Conservation (phyloP, 257 asterid species). For the Paulownia fortunei region DNA sequence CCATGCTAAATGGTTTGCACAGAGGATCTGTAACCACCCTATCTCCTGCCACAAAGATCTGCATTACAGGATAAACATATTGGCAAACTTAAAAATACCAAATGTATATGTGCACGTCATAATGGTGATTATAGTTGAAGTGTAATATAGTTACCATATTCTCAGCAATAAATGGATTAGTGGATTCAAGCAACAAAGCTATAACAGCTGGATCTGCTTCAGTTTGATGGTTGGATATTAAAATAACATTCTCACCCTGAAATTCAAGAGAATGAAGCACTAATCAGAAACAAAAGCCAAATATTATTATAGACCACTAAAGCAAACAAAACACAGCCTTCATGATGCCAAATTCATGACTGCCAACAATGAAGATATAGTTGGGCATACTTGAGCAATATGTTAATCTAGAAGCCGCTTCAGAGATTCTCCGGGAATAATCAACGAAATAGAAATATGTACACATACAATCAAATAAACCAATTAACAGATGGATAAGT, state of each 20-base stretch:
- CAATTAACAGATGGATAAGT: constrained; percentile 10
- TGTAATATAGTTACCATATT: constrained; percentile 58
- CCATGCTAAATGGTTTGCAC: constrained; percentile 99
- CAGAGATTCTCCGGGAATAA: background rate
- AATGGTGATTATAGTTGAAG: constrained; percentile 24
- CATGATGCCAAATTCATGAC: constrained; percentile 4
- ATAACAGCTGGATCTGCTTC: constrained; percentile 98
- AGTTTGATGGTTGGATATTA: constrained; percentile 96
- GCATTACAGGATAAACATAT: constrained; percentile 43
- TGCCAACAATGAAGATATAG: background rate
- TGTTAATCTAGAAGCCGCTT: constrained; percentile 1
- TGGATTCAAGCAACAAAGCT: constrained; percentile 81
- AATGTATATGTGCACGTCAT: background rate
- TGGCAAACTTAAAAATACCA: constrained; percentile 25
- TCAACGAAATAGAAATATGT: background rate
- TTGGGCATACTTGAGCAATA: constrained; percentile 13
- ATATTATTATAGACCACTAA: constrained; percentile 22
- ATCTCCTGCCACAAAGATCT: constrained; percentile 96
- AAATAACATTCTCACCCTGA: constrained; percentile 91
- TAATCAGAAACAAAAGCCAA: constrained; percentile 32
- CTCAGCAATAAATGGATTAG: constrained; percentile 76
- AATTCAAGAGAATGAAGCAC: constrained; percentile 26
- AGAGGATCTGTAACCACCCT: constrained; percentile 96
- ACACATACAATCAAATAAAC: background rate
- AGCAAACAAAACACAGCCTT: constrained; percentile 28